Conservation (phyloP, 169 alveolate genomes). For the Theileria equi region DNA sequence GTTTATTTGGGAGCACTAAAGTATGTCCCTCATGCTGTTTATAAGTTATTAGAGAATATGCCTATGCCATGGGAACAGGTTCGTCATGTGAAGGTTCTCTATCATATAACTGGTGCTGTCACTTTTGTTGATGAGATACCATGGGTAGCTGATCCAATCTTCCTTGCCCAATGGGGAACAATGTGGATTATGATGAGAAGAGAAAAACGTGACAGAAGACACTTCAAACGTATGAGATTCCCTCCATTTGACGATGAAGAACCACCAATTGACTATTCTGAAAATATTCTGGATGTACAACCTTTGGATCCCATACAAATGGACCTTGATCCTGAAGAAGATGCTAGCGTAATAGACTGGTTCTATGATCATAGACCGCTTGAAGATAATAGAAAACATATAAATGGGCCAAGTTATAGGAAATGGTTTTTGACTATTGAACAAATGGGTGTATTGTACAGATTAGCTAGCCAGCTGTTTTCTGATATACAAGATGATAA, state of each 20-base stretch:
- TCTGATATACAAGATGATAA: conserved; percentile 95
- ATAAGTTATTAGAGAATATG: conserved; percentile 96
- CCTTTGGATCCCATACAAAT: conserved; percentile 98
- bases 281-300: conserved; percentile 96
- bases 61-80: conserved; percentile 99
- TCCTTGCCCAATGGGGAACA: conserved; percentile 99
- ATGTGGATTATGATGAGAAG: conserved; percentile 99
- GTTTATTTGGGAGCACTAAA: conserved; percentile 96
- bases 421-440: conserved; percentile 92
- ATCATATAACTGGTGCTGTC: conserved; percentile 99
- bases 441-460: conserved; percentile 95
- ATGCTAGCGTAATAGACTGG: conserved; percentile 97
- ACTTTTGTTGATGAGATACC: conserved; percentile 99
- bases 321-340: conserved; percentile 98
- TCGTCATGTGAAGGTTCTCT: conserved; percentile 92
- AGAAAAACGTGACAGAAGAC: conserved; percentile 98
- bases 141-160: conserved; percentile 98
- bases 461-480: conserved; percentile 95
- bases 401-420: conserved; percentile 90
- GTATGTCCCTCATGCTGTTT: conserved; percentile 99
- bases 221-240: conserved; percentile 99
- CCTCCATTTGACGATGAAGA: conserved; percentile 99
- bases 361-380: conserved; percentile 88
- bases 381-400: conserved; percentile 60
- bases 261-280: conserved; percentile 99